Percentiles rank a stretch among this genome's conserved stretches.
Evolutionary conservation across 306 rosid species (phyloP).

Genomic region (Purshia tridentata): DNA sequence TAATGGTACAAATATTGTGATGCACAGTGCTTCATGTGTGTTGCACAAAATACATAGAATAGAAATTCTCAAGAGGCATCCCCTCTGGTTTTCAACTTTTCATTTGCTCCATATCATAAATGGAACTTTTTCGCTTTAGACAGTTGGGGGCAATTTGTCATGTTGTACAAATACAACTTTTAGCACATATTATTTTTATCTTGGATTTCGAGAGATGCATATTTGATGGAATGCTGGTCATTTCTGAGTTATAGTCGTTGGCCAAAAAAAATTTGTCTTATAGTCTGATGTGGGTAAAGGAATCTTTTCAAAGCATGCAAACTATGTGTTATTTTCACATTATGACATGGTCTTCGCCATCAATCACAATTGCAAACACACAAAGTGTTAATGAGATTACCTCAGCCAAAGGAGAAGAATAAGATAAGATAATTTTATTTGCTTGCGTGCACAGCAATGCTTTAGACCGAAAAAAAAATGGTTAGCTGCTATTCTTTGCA

Average conservation of each 20-base stretch:
- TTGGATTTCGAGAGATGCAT: not conserved
- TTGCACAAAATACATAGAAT: slow-evolving; percentile 10
- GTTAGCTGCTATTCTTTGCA: no score
- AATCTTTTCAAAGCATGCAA: not conserved
- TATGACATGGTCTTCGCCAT: no score
- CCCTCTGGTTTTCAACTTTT: not conserved
- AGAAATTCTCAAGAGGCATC: not conserved
- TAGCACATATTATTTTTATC: not conserved
- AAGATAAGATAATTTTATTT: no score
- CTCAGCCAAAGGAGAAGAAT: no score
- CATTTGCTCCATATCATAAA: not conserved
- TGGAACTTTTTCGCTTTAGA: not conserved
- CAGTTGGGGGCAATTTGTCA: not conserved
- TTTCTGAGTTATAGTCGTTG: not conserved
- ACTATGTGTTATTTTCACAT: no score
- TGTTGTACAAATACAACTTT: not conserved
- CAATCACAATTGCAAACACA: no score
- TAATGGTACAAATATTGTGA: not conserved
- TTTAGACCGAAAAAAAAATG: no score
- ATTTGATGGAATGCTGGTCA: not conserved
- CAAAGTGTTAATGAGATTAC: no score
- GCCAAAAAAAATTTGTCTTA: no score
- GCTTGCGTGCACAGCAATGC: no score
- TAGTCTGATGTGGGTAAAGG: not conserved
- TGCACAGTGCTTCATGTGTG: slow-evolving; percentile 16